Base-by-base conservation (phyloP, 1,139 yeast species). In the Saccharomyces hybrid region DNA sequence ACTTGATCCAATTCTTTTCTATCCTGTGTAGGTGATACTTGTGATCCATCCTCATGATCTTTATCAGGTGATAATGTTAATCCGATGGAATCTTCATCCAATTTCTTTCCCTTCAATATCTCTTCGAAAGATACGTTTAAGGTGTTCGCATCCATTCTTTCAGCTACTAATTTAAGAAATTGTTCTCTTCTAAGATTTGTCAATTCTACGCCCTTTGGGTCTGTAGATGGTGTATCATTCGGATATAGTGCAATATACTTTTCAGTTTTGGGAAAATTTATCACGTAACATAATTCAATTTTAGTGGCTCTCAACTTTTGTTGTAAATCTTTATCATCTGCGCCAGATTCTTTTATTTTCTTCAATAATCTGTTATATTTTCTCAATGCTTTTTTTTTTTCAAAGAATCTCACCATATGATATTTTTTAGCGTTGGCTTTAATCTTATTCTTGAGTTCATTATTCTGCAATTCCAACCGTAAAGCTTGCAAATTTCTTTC, bases 401-500 rank as follows among this genome's bases (percentile, higher is more conserved):
- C 99, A 59, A 93, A 88, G 66, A 95, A 93, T 60, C 95, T 78
- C 50, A 93, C 93, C 95, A 90, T 91, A 66, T 89, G 97, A 69
- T 95, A 93, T 71, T 85, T 88, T 61, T 84, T 80, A n/a, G 89
- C 82, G 49, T 79, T 73, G 55, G 81, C 79, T 62, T 79, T 81
- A 6, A 83, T 81, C 61, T 78, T 78, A 51, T 77, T 74, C 46
- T 76, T 75, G 32, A 71, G 59, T 59, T 80, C 79, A 9, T 82
- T 81, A 51, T 77, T 77, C 54, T 76, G 78, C 52, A 90, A 75
- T 66, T 91, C 96, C 3, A 78, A 73, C 56, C 80, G 77, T 55
- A 90, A 73, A 0, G 95, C 91, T 55, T 81, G 82, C 56, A 93
- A 73, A 1, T 95, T 91, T 71, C 98, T 83, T 70, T 93, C 97